Evolutionary conservation across 257 asterid species (phyloP), one percentile per base, ranked within the genome.

Genomic region (Nicotiana tomentosiformis): DNA sequence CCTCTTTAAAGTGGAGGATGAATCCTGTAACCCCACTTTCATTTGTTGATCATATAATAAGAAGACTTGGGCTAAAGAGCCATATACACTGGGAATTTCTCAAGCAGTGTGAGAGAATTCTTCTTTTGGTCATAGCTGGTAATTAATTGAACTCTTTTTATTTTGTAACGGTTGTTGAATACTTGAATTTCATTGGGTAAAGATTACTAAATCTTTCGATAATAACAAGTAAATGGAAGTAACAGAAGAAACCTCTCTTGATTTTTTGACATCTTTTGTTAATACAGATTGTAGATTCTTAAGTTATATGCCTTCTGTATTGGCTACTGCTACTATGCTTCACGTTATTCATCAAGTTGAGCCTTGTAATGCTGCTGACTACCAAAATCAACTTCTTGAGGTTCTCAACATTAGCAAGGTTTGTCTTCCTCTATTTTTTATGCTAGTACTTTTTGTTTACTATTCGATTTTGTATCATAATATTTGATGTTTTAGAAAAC

Each of bases 1-100:
- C 95, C 1, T 81, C 92, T 20, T 91, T 95, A 0, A 83, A 91
- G 77, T 95, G 99, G 99, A 87, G 94, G 86, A 92, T 95, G 98
- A 93, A 92, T 90, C 97, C 97, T 6, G 97, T 92, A 64, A 95
- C 99, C 10, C 96, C 99, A n/a, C 82, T 95, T 35, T 93, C 94
- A 2, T 93, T 93, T 81, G 89, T 95, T 43, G 93, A 91, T 88
- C 97, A 95, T 84, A 86, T 92, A 4, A 83, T 90, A 26, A 89
- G 94, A 56, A 89, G 98, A 93, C 89, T 92, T 9, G 94, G 95
- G 12, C 80, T 90, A 78, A 92, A 91, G 86, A 83, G 72, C 46
- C 82, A 82, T 78, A 57, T 80, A 4, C 95, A 89, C 11, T 90
- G 90, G 92, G 93, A 92, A 3, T 93, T 95, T 77, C 90, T 90